Base-by-base conservation (phyloP, 345 rosid genomes). In the Melastoma malabathricum region DNA sequence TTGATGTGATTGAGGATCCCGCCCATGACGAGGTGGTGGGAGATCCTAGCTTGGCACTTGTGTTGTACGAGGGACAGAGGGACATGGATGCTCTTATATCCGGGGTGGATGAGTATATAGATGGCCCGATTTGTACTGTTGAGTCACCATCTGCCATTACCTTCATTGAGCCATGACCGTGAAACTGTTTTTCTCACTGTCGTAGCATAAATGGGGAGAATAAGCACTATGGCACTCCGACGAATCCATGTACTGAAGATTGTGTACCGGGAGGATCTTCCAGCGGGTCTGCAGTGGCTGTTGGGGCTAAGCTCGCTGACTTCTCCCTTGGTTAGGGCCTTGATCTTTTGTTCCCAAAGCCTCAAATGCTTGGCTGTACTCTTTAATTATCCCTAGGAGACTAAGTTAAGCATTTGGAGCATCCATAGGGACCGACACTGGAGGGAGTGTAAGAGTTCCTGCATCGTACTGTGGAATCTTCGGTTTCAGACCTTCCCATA, bases 271-370 rank as follows among this genome's bases (percentile, higher is more conserved):
- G 92, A 27, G 98, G 98, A 64, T 90, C 98, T 48, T 90, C 96
- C 4, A 90, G 96, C 69, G 98, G 98, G 43, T 90, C 96, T 54
- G 96, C 96, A n/a, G 98, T 84, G 52, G 85, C 92, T 31, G 98
- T 86, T 27, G 83, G 71, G 10, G 98, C 98, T 52, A 73, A 10
- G 66, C 81, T 86, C 49, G 92, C 71, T 10, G 98, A 90, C 68
- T 90, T 90, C 71, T 75, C 98, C 51, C 53, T 89, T 5, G 97
- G 97, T 83, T 55, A 71, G 51, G n/a, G 64, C 46, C 54, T 66
- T 31, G 51, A 12, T 5, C 44, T 20, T 50, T 2, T 43, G 20
- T 44, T 7, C 58, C 29, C 14, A 15, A 5, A 5, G 38, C 52
- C 39, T 47, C n/a, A 27, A 38, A 48, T 13, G 8, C 38, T 14